These are phyloP conservation scores for Botryobasidium botryosum DNA, from an alignment of 768 basidiomycete genomes.

Conservation along the genomic window DNA sequence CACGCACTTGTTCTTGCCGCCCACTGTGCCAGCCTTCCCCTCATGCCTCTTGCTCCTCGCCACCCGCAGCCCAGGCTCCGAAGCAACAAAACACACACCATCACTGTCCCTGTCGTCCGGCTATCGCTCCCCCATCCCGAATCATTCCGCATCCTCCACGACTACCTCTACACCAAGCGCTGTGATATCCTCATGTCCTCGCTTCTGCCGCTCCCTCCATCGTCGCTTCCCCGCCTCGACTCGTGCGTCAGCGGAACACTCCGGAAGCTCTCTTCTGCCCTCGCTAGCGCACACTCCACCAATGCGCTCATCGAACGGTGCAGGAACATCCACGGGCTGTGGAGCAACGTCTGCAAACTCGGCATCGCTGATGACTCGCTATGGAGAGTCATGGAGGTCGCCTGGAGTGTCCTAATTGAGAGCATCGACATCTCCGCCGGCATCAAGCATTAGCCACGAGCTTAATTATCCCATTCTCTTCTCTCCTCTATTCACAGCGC, in stretches of 20 bases:
- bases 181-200: slow-evolving; percentile 31
- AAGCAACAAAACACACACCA: slow-evolving; percentile 18
- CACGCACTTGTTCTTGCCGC: slow-evolving; percentile 56
- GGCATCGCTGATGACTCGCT: slow-evolving; percentile 47
- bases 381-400: slow-evolving; percentile 48
- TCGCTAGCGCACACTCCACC: slow-evolving; percentile 20
- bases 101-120: slow-evolving; percentile 42
- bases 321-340: slow-evolving; percentile 41
- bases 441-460: too few relatives aligned
- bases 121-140: slow-evolving; percentile 45
- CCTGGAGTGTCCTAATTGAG: slow-evolving; percentile 52
- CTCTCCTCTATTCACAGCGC: too few relatives aligned
- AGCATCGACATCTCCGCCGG: too few relatives aligned
- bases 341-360: slow-evolving; percentile 55
- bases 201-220: slow-evolving; percentile 22
- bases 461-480: too few relatives aligned
- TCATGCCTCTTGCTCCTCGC: slow-evolving; percentile 36
- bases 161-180: slow-evolving; percentile 52
- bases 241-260: slow-evolving; percentile 25
- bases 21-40: slow-evolving; percentile 47
- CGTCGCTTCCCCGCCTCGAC: slow-evolving; percentile 38
- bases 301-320: slow-evolving; percentile 33
- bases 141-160: slow-evolving; percentile 39
- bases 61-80: slow-evolving; percentile 13
- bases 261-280: slow-evolving; percentile 19